A percentile compares a stretch with the other conserved stretches of the same genome.
Conservation (phyloP, 169 alveolate species). For the Eimeria mitis region DNA sequence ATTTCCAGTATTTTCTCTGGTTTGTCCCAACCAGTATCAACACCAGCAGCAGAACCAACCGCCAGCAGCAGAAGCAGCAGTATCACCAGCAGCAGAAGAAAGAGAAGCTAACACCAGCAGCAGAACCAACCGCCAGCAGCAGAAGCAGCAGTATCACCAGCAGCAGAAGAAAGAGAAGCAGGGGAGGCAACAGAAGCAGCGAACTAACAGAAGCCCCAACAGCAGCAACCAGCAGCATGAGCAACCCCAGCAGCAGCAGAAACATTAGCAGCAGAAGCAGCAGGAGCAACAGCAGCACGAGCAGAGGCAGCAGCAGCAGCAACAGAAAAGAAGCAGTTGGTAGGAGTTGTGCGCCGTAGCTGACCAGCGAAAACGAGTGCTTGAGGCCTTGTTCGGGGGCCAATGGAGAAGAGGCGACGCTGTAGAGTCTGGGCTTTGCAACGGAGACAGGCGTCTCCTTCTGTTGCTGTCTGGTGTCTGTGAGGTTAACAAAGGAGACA, state of each 20-base stretch:
- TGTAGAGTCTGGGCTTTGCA: constrained; percentile 44
- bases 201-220: too few relatives aligned
- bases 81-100: too few relatives aligned
- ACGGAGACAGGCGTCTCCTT: not conserved
- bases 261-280: not conserved
- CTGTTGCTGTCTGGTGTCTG: not conserved
- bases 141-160: not conserved
- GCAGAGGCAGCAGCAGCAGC: constrained; percentile 17
- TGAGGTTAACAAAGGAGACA: constrained; percentile 45
- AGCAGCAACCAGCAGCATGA: too few relatives aligned
- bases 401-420: constrained; percentile 52
- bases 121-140: not conserved
- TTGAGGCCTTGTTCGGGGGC: constrained; percentile 27
- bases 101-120: too few relatives aligned
- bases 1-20: too few relatives aligned
- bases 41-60: too few relatives aligned
- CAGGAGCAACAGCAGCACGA: not conserved
- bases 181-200: too few relatives aligned
- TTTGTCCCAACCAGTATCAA: not conserved
- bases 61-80: too few relatives aligned
- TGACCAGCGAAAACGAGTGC: constrained; percentile 30
- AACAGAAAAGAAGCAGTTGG: not conserved
- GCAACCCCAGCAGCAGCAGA: not conserved
- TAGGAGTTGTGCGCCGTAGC: not conserved
- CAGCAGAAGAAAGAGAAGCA: too few relatives aligned